A percentile compares a stretch with the other conserved stretches of the same genome.
These are phyloP conservation scores for Phytopythium sindhum DNA, from an alignment of 352 stramenopile genomes.

Conservation along the genomic window DNA sequence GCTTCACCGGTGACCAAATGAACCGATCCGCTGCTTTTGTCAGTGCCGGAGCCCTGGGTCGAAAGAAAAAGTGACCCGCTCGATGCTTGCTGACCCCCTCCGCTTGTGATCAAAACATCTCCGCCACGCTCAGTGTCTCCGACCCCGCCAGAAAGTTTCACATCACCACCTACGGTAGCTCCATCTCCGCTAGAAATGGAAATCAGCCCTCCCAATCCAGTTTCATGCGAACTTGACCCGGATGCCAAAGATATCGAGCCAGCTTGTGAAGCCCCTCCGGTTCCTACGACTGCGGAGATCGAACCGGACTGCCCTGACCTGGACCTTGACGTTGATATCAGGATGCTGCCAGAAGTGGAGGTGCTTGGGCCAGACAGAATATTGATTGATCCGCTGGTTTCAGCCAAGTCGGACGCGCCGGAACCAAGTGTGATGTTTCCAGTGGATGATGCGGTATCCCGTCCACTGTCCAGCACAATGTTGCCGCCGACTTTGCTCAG, in stretches of 20 bases:
- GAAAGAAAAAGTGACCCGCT: background rate
- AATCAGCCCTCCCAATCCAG: background rate
- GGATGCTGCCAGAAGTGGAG: background rate
- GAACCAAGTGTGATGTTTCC: conserved; percentile 6
- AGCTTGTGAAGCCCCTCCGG: background rate
- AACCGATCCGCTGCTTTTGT: background rate
- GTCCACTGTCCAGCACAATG: conserved; percentile 7
- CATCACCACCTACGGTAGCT: background rate
- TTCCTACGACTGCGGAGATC: background rate
- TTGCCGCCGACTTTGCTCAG: background rate
- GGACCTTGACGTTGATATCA: background rate
- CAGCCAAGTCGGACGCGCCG: background rate
- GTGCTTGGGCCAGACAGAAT: conserved; percentile 7
- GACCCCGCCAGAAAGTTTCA: background rate
- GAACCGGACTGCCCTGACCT: background rate
- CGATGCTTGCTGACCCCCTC: background rate
- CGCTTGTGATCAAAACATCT: background rate
- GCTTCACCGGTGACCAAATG: background rate
- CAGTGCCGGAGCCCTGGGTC: background rate
- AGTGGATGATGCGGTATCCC: conserved; percentile 2
- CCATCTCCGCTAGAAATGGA: background rate
- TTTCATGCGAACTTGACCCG: background rate
- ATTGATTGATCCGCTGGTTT: conserved; percentile 5
- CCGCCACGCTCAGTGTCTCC: background rate
- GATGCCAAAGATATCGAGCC: background rate